These are phyloP conservation scores for Botryobasidium botryosum DNA, from an alignment of 768 basidiomycete species.

Conservation along the genomic window DNA sequence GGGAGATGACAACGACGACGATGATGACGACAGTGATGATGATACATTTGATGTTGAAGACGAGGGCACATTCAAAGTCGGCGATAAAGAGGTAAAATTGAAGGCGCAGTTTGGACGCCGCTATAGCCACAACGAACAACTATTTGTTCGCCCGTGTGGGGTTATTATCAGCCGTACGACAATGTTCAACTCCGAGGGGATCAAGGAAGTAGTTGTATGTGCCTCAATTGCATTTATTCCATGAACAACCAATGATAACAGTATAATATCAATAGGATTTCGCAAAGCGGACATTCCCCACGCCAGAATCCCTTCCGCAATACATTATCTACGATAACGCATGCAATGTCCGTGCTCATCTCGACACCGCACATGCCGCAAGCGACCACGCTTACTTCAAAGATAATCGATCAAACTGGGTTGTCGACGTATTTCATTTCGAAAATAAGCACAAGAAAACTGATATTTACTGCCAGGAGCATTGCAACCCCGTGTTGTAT, in stretches of 20 bases:
- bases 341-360: constrained; percentile 10
- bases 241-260: too few relatives aligned
- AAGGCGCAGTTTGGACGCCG: constrained; percentile 1
- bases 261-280: too few relatives aligned
- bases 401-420: too few relatives aligned
- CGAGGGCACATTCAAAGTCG: background rate
- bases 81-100: background rate
- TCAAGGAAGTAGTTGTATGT: constrained; percentile 1
- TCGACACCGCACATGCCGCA: constrained; percentile 7
- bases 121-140: constrained; percentile 6
- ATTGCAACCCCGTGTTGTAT: constrained; percentile 19
- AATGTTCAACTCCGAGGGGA: constrained; percentile 3
- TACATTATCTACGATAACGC: constrained; percentile 15
- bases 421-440: constrained; percentile 27
- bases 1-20: background rate
- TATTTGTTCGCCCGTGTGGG: constrained; percentile 5
- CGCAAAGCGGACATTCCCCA: constrained; percentile 1
- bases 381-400: constrained; percentile 26
- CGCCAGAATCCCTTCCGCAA: background rate
- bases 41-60: background rate
- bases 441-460: constrained; percentile 22
- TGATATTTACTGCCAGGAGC: constrained; percentile 15
- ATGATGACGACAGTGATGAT: background rate
- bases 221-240: too few relatives aligned
- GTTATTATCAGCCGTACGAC: constrained; percentile 2